Conservation (phyloP, 139 green algal species). For the Pedinophyceae sp. region DNA sequence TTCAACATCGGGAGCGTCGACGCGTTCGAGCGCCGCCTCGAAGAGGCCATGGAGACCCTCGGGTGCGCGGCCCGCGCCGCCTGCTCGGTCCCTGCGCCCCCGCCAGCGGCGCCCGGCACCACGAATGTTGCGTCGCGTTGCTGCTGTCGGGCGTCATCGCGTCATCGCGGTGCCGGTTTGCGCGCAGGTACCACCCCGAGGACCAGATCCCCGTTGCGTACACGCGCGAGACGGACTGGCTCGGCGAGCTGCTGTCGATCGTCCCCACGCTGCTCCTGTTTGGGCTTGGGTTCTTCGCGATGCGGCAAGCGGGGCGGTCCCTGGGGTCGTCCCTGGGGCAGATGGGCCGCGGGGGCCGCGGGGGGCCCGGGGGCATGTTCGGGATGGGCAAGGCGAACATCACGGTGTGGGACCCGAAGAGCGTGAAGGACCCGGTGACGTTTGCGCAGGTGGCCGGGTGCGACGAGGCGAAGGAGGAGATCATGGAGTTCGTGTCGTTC, state of each 20-base stretch:
- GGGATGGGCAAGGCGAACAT: constrained; percentile 51
- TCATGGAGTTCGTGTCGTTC: constrained; percentile 98
- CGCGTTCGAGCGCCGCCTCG: constrained; percentile 88
- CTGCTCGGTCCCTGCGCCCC: too few relatives aligned
- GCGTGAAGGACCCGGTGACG: constrained; percentile 66
- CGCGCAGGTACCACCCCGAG: too few relatives aligned
- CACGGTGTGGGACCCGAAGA: constrained; percentile 60
- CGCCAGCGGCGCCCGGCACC: too few relatives aligned
- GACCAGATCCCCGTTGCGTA: too few relatives aligned
- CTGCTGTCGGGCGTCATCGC: not conserved
- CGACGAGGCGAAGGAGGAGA: constrained; percentile 88
- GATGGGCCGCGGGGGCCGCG: constrained; percentile 12
- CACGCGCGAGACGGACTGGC: too few relatives aligned
- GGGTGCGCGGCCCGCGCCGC: constrained; percentile 23
- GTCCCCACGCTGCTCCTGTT: not conserved
- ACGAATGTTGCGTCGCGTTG: not conserved
- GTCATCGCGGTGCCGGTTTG: too few relatives aligned
- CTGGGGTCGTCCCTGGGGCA: not conserved
- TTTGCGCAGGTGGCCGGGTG: constrained; percentile 93
- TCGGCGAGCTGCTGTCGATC: too few relatives aligned
- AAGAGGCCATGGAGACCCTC: constrained; percentile 65
- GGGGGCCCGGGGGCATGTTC: constrained; percentile 42
- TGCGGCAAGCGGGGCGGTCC: not conserved
- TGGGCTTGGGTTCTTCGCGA: not conserved
- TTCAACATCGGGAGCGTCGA: constrained; percentile 96